Conservation (phyloP, 768 basidiomycete genomes). For the Kwoniella mangroviensis region DNA sequence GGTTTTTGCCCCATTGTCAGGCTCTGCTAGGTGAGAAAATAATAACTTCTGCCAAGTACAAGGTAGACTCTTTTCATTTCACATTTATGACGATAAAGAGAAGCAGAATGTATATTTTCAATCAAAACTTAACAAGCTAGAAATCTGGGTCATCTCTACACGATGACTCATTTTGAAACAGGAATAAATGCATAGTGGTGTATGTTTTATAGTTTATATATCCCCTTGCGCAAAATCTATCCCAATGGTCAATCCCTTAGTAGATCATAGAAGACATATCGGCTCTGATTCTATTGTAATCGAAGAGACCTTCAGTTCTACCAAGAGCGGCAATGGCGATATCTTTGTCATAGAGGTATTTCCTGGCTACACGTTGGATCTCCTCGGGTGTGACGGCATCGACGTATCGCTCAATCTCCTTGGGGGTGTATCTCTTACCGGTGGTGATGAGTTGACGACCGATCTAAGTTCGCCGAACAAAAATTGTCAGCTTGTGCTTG, state of each 20-base stretch:
- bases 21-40: too few relatives aligned
- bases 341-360: slow-evolving; percentile 97
- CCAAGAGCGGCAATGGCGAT: slow-evolving; percentile 77
- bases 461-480: slow-evolving; percentile 61
- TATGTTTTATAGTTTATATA: not conserved
- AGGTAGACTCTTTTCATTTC: too few relatives aligned
- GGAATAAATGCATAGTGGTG: not conserved
- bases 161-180: not conserved
- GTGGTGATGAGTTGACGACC: slow-evolving; percentile 96
- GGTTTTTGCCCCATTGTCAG: too few relatives aligned
- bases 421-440: slow-evolving; percentile 84
- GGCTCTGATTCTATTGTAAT: slow-evolving; percentile 77
- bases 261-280: slow-evolving; percentile 60
- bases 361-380: slow-evolving; percentile 91
- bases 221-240: not conserved
- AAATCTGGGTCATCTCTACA: too few relatives aligned
- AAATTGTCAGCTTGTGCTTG: not conserved
- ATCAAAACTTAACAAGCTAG: too few relatives aligned
- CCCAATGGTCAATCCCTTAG: slow-evolving; percentile 37
- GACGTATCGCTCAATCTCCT: slow-evolving; percentile 89
- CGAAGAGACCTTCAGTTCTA: slow-evolving; percentile 85
- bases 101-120: too few relatives aligned
- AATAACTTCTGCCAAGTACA: too few relatives aligned
- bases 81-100: too few relatives aligned
- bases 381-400: slow-evolving; percentile 86